A percentile compares a stretch with the other conserved stretches of the same genome.
phyloP scores from a whole-genome alignment of 2,329 filamentous ascomycete species.

The Ramularia collo-cygni region DNA sequence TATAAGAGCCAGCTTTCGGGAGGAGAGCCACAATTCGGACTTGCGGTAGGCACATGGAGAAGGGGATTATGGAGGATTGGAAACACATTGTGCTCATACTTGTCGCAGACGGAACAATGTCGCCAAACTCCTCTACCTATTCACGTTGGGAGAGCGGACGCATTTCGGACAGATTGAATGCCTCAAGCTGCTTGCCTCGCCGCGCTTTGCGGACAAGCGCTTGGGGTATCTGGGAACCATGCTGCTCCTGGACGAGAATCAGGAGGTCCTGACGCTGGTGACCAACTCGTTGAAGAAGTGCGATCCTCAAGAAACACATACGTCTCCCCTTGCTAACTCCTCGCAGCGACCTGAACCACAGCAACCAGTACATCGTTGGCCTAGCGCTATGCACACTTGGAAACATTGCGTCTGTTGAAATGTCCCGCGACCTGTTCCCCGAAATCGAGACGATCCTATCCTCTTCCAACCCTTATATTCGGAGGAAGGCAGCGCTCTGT shows the following conservation, averaged over 20 bases:
- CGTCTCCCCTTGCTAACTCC: slow-evolving; percentile 11
- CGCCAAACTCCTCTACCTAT: slow-evolving; percentile 94
- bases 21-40: slow-evolving; percentile 89
- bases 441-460: slow-evolving; percentile 90
- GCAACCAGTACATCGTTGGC: slow-evolving; percentile 97
- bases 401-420: slow-evolving; percentile 96
- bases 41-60: slow-evolving; percentile 61
- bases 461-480: slow-evolving; percentile 96
- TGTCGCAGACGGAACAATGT: slow-evolving; percentile 85
- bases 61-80: neutral
- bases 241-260: slow-evolving; percentile 92
- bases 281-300: slow-evolving; percentile 98
- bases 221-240: slow-evolving; percentile 94
- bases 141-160: slow-evolving; percentile 92
- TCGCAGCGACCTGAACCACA: slow-evolving; percentile 82
- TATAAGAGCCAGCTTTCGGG: slow-evolving; percentile 93
- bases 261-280: slow-evolving; percentile 92
- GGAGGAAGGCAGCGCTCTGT: slow-evolving; percentile 94
- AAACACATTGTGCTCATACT: neutral
- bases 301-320: slow-evolving; percentile 22
- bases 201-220: slow-evolving; percentile 95
- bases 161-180: slow-evolving; percentile 99
- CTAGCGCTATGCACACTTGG: slow-evolving; percentile 92
- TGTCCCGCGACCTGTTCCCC: slow-evolving; percentile 94
- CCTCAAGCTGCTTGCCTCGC: slow-evolving; percentile 90